Conservation (phyloP, 2,329 filamentous ascomycete genomes). For the Stachybotrys elegans region DNA sequence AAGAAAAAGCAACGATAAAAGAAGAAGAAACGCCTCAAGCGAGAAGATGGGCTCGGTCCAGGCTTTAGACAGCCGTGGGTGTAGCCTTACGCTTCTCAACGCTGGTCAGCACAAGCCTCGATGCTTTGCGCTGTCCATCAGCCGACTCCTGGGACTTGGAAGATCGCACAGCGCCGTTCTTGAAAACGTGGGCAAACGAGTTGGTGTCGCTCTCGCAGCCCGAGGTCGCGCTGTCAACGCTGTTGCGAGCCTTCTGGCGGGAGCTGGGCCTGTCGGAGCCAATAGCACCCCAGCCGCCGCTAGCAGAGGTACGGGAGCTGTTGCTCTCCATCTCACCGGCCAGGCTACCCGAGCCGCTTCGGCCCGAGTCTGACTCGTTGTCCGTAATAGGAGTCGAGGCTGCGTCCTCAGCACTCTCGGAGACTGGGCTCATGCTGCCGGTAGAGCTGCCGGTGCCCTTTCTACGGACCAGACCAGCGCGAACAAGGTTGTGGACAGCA, state of each 20-base stretch:
- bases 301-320: constrained; percentile 72
- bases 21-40: constrained; percentile 9
- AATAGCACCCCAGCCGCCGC: constrained; percentile 71
- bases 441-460: constrained; percentile 64
- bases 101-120: constrained; percentile 81
- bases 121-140: constrained; percentile 70
- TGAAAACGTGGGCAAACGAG: constrained; percentile 64
- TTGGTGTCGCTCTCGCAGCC: constrained; percentile 44
- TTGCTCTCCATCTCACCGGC: constrained; percentile 66
- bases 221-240: constrained; percentile 53
- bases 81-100: constrained; percentile 77
- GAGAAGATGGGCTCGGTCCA: background rate
- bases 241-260: constrained; percentile 59
- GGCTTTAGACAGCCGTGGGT: constrained; percentile 16
- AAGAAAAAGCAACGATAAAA: constrained; percentile 16
- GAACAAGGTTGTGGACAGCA: constrained; percentile 86
- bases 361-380: constrained; percentile 67
- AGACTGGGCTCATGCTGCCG: constrained; percentile 84
- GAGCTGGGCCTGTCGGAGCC: constrained; percentile 78
- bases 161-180: constrained; percentile 48
- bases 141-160: constrained; percentile 49
- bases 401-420: constrained; percentile 65
- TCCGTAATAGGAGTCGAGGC: constrained; percentile 63
- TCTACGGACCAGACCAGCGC: constrained; percentile 83
- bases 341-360: constrained; percentile 73